Evolutionary conservation across 352 stramenopile genomes (phyloP), one percentile per base, ranked within the genome.

Genomic region (Phytophthora meadii): DNA sequence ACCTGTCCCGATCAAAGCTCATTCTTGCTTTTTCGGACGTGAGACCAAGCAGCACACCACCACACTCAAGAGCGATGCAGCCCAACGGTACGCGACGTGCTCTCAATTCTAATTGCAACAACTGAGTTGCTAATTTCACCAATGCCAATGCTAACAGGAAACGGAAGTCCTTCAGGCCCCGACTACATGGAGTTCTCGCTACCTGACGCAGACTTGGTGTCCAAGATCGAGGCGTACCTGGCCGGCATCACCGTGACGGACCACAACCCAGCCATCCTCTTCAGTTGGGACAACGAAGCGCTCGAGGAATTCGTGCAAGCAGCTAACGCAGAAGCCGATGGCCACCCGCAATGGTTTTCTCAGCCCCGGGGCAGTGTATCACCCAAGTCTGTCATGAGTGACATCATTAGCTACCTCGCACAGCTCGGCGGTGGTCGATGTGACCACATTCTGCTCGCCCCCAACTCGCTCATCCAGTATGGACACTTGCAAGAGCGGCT

Each of bases 401-500:
- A 81, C 59, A 69, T 78, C 19, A 70, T 81, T 37, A 50, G 36
- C 42, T 81, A 79, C 54, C 54, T 81, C 46, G 73, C 73, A n/a
- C 65, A 78, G 46, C 61, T 79, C 6, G 70, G 69, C 42, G 73
- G 73, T 25, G 73, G 73, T 24, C 65, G 66, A 22, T 81, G 62
- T 24, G 73, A 71, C 10, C 68, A 70, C 58, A 60, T 81, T 32
- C 58, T 81, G 19, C 55, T 81, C 19, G 73, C 73, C 15, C 73
- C 73, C 22, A 81, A 81, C 59, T 76, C 69, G 55, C 69, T 81
- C 45, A 81, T 81, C 37, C 73, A 81, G 54, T 81, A 79, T 50
- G 73, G 69, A 5, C 73, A 81, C 19, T 54, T 81, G 51, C 70
- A 78, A 63, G 73, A 78, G 42, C 69, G 69, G 4, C 66, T 81